A percentile compares a stretch with the other conserved stretches of the same genome.
Conservation (phyloP, 108 stramenopile genomes). For the Nitzschia putrida region DNA sequence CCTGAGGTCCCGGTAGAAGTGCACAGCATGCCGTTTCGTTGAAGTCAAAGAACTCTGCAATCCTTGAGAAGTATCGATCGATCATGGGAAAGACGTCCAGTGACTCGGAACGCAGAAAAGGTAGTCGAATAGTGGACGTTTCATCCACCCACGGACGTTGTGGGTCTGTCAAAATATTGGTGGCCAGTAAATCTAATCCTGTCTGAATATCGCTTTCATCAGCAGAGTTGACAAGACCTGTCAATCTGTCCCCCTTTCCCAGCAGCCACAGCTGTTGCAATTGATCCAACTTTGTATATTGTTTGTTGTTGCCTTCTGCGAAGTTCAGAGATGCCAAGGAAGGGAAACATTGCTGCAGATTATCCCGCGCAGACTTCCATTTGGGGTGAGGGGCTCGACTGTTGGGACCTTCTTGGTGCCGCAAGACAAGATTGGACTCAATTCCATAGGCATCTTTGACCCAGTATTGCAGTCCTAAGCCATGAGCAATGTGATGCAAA, state of each 20-base stretch:
- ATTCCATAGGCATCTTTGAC: conserved; percentile 40
- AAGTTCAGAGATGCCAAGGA: conserved; percentile 28
- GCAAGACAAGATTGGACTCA: conserved; percentile 18
- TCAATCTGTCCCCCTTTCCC: conserved; percentile 3
- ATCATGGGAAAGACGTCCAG: conserved; percentile 23
- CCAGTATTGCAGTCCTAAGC: conserved; percentile 30
- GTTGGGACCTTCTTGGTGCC: conserved; percentile 20
- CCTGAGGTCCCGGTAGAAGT: conserved; percentile 12
- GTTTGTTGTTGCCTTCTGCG: conserved; percentile 22
- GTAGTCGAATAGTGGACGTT: conserved; percentile 1
- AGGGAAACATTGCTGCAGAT: conserved; percentile 43
- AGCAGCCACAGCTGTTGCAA: conserved; percentile 8
- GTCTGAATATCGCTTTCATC: conserved; percentile 1
- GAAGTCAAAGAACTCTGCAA: conserved; percentile 16
- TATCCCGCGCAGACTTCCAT: conserved; percentile 27
- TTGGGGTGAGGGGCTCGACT: conserved; percentile 24
- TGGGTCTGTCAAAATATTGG: conserved; percentile 6
- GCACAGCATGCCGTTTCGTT: conserved; percentile 32
- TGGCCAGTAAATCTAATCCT: conserved; percentile 5
- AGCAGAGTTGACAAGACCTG: conserved; percentile 9
- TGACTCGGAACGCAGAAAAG: conserved; percentile 3
- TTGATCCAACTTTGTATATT: neutral
- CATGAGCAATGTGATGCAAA: conserved; percentile 41
- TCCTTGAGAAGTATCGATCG: conserved; percentile 26
- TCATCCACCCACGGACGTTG: neutral